These are phyloP conservation scores for Luvunga scandens DNA, from an alignment of 345 rosid genomes.

Conservation along the genomic window DNA sequence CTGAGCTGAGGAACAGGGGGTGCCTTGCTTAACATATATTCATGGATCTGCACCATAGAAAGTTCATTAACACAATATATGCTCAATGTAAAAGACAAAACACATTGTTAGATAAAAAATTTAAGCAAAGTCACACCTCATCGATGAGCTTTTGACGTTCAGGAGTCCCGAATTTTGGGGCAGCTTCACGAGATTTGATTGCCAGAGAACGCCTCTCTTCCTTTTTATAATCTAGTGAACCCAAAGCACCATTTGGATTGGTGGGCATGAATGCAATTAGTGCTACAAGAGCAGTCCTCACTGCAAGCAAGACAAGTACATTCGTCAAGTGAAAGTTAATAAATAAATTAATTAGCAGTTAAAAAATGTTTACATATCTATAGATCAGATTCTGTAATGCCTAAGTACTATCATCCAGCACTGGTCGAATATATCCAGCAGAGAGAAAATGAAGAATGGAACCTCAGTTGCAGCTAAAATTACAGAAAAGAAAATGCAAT, in stretches of 20 bases:
- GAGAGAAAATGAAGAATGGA: neutral
- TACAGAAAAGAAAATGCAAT: neutral
- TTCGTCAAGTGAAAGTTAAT: conserved; percentile 2
- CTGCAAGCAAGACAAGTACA: conserved; percentile 43
- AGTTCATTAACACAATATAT: neutral
- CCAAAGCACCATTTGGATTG: conserved; percentile 87
- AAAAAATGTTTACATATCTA: neutral
- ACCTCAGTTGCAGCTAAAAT: neutral
- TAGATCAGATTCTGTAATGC: too few relatives aligned
- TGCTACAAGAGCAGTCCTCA: conserved; percentile 90
- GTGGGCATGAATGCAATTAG: conserved; percentile 98
- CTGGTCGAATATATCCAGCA: too few relatives aligned
- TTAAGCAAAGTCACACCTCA: conserved; percentile 47
- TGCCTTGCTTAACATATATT: conserved; percentile 82
- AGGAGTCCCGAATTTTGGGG: conserved; percentile 70
- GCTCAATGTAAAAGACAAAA: neutral
- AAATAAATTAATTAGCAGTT: neutral
- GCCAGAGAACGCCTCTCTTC: conserved; percentile 85
- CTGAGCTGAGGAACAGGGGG: conserved; percentile 51
- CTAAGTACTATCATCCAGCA: neutral
- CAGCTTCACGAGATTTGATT: conserved; percentile 79
- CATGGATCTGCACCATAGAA: conserved; percentile 63
- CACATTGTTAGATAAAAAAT: neutral
- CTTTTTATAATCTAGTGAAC: conserved; percentile 87
- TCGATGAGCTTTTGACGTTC: conserved; percentile 89